A percentile compares a stretch with the other conserved stretches of the same genome.
phyloP scores from a whole-genome alignment of 306 rosid genomes.

The Lathyrus aphaca region DNA sequence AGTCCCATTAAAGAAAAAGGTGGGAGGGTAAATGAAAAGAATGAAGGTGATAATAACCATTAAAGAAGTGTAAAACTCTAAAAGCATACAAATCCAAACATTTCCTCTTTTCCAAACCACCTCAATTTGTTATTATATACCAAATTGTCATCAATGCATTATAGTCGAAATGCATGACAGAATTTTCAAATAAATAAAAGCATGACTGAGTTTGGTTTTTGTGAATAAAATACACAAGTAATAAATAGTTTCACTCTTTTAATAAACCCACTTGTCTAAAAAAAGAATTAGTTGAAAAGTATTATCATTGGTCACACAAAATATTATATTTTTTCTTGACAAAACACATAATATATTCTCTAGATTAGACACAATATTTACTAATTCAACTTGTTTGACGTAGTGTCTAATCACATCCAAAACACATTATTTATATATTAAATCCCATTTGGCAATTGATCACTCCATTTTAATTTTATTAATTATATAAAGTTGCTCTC shows the following conservation, averaged over 20 bases:
- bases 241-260: background rate
- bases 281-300: background rate
- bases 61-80: too few species aligned
- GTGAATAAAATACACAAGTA: background rate
- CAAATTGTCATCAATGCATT: too few species aligned
- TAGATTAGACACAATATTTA: background rate
- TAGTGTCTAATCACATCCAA: slow-evolving; percentile 19
- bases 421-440: background rate
- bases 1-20: too few species aligned
- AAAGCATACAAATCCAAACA: too few species aligned
- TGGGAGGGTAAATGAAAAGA: too few species aligned
- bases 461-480: background rate
- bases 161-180: too few species aligned
- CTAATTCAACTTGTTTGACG: slow-evolving; percentile 30
- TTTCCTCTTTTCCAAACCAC: too few species aligned
- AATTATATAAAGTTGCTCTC: slow-evolving; percentile 1
- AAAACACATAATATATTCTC: background rate
- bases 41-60: too few species aligned
- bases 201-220: too few species aligned
- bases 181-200: too few species aligned
- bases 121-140: too few species aligned
- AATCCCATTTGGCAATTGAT: slow-evolving; percentile 3
- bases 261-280: background rate
- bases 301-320: background rate
- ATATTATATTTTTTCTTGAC: background rate